These are phyloP conservation scores for Phytophthora litchii DNA, from an alignment of 352 stramenopile species.

Conservation along the genomic window DNA sequence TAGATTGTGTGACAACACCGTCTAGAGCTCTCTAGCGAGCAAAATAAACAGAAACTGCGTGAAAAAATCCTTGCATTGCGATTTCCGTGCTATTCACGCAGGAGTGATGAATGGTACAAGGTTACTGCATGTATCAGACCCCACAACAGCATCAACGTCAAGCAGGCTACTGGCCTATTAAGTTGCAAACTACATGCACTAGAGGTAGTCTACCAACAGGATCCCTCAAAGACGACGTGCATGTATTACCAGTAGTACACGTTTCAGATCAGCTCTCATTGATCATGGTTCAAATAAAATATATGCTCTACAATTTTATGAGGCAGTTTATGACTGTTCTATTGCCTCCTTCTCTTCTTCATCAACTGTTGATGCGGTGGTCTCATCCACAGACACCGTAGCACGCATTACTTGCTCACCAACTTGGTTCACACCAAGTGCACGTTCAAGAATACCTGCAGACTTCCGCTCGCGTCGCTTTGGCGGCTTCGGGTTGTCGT, in stretches of 20 bases:
- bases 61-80: slow-evolving; percentile 6
- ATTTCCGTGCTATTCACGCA: too few relatives aligned
- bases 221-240: too few relatives aligned
- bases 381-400: background rate
- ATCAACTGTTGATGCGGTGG: background rate
- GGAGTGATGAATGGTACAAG: too few relatives aligned
- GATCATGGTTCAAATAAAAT: too few relatives aligned
- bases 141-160: background rate
- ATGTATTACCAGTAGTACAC: too few relatives aligned
- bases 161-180: background rate
- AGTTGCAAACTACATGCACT: too few relatives aligned
- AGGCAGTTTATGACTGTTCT: slow-evolving; percentile 13
- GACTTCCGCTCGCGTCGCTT: slow-evolving; percentile 39
- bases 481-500: slow-evolving; percentile 42
- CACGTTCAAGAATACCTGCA: slow-evolving; percentile 35
- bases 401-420: slow-evolving; percentile 14
- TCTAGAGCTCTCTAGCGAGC: slow-evolving; percentile 22
- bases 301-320: slow-evolving; percentile 8
- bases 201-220: too few relatives aligned
- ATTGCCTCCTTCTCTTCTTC: slow-evolving; percentile 12
- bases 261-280: too few relatives aligned
- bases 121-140: too few relatives aligned
- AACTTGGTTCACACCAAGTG: slow-evolving; percentile 42
- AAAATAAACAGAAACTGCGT: slow-evolving; percentile 24
- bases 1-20: slow-evolving; percentile 3